Base-by-base conservation (phyloP, 345 rosid genomes). In the Alliaria petiolata region DNA sequence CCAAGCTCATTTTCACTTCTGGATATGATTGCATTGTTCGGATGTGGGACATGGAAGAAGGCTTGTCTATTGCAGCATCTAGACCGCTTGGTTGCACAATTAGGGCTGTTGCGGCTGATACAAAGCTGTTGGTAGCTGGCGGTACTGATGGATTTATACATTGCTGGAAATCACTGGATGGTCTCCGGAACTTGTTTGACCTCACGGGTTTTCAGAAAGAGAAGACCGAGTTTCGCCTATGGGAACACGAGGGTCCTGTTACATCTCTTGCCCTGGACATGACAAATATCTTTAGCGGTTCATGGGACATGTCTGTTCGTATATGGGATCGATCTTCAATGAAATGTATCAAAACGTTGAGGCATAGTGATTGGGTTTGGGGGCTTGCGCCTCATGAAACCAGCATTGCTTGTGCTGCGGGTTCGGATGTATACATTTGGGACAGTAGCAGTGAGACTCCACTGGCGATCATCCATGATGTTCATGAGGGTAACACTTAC, bases 301-400 rank as follows among this genome's bases (percentile, higher is more conserved):
- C 98, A 3, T 93, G 97, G 98, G 98, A 93, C 77, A 87, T 89
- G 98, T 81, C 97, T 38, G 91, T 91, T 68, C 85, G 97, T 43
- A 58, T 93, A 39, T 91, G 98, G 98, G 89, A 91, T 70, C 89
- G 95, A 8, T 61, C 87, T 16, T 87, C 86, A 2, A 66, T 89
- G 72, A 85, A 85, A 58, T 93, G 96, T 78, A 45, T 74, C 42
- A 83, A 81, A 71, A 79, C 86, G 40, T 79, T 93, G 83, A 86
- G 89, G 80, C 97, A 93, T 62, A 66, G 85, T 76, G 98, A 93
- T 74, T 93, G 97, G 97, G 89, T 93, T 60, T 93, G 92, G 93
- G 80, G 84, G 52, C 84, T 93, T 70, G 91, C 65, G 13, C 96
- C 97, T 10, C 96, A 84, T 53, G 87, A 82, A 63, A 82, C 83